Base-by-base conservation (phyloP, 2,329 filamentous ascomycete genomes). In the Nectriaceae sp. region DNA sequence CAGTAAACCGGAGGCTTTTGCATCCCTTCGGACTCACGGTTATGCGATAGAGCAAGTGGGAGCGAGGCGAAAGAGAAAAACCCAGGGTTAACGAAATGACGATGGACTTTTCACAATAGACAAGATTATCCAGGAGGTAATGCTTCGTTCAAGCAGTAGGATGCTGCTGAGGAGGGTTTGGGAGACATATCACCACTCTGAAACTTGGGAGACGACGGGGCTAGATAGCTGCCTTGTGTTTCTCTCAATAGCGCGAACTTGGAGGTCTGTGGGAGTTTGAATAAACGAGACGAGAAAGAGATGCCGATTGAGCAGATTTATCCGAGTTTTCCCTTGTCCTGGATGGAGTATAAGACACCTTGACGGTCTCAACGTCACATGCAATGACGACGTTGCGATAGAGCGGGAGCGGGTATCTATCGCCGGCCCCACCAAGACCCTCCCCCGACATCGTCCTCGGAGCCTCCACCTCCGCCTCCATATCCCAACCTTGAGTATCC, bases 1-100 rank as follows among this genome's bases (percentile, higher is more conserved):
- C 87, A 90, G 75, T 90, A 83, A 76, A 63, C 35, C 40, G 13
- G n/a, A 31, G 21, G 19, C 18, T 44, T 18, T 31, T 36, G 24
- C 24, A 6, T 13, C 13, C 24, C 24, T 6, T 29, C 13, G 24
- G 24, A 29, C 24, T 13, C 13, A 6, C 13, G 6, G 24, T 6
- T 13, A 29, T 36, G 33, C 33, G 16, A 19, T 36, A 36, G 33
- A 36, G 11, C 33, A 10, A 10, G n/a, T n/a, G 16, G 16, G 33
- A 36, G 33, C 8, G 16, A 36, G 33, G 33, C 33, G 33, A 36
- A 29, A 29, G 24, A 10, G 22, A 40, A 26, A 33, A 29, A 29
- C 42, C 20, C 44, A 43, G 45, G 43, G 44, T 53, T 61, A 47
- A 62, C 50, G 59, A 62, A 61, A 59, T 58, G 55, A 62, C 41